Conservation (phyloP, 768 basidiomycete genomes). For the Leccinum ochraceum region DNA sequence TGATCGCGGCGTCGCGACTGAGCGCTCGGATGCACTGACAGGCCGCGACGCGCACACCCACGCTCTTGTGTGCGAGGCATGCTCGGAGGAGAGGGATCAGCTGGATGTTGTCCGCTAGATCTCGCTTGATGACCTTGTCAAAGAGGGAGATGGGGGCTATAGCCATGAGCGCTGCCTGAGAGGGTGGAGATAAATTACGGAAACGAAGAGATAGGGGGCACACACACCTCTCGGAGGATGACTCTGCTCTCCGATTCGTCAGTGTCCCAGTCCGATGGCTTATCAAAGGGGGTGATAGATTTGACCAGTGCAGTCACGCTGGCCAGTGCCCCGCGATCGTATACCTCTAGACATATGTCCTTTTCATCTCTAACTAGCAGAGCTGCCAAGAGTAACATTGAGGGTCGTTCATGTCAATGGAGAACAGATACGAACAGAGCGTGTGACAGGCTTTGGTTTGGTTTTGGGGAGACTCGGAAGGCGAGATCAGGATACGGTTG, state of each 20-base stretch:
- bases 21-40: conserved; percentile 86
- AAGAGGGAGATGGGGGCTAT: conserved; percentile 73
- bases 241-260: conserved; percentile 63
- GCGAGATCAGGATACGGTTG: conserved; percentile 54
- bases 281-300: conserved; percentile 51
- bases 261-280: conserved; percentile 57
- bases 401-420: background rate
- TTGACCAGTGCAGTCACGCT: conserved; percentile 54
- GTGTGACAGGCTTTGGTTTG: conserved; percentile 75
- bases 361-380: conserved; percentile 72
- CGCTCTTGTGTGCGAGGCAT: conserved; percentile 59
- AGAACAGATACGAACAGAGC: conserved; percentile 51
- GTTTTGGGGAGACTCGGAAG: conserved; percentile 41
- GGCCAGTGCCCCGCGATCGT: conserved; percentile 65
- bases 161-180: conserved; percentile 70
- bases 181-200: background rate
- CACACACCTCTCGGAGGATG: conserved; percentile 61
- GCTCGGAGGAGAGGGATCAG: conserved; percentile 55
- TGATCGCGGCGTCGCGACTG: conserved; percentile 73
- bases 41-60: conserved; percentile 81
- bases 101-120: conserved; percentile 59
- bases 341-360: conserved; percentile 64
- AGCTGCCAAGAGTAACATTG: conserved; percentile 37
- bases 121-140: conserved; percentile 69
- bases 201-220: background rate